phyloP scores from a whole-genome alignment of 345 rosid species.

The Hibiscus syriacus region DNA sequence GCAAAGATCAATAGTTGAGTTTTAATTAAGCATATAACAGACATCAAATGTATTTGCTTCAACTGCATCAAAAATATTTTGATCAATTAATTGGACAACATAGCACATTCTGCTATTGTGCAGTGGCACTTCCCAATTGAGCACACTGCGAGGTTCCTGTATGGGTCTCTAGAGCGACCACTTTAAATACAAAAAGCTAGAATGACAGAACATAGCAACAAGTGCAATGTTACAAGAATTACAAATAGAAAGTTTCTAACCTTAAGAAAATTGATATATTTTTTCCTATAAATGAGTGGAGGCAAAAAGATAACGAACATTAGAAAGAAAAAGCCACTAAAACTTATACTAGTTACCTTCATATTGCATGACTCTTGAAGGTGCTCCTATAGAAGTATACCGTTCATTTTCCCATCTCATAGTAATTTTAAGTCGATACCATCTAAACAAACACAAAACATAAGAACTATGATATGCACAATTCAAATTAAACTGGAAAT shows the following conservation, averaged over 20 bases:
- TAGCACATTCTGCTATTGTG: background rate
- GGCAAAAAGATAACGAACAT: background rate
- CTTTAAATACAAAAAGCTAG: background rate
- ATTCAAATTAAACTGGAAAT: background rate
- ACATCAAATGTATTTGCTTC: background rate
- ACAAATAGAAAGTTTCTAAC: background rate
- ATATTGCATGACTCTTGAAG: slow-evolving; percentile 91
- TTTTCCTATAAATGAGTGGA: background rate
- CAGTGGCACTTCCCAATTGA: background rate
- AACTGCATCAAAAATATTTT: background rate
- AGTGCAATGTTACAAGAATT: background rate
- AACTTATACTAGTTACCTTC: slow-evolving; percentile 49
- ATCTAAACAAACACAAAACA: slow-evolving; percentile 30
- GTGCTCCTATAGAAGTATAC: slow-evolving; percentile 43
- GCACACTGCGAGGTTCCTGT: background rate
- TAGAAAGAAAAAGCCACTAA: background rate
- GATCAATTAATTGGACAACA: background rate
- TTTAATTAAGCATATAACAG: background rate
- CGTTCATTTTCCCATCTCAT: slow-evolving; percentile 77
- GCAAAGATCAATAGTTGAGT: background rate
- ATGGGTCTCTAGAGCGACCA: background rate
- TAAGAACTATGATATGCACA: background rate
- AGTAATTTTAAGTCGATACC: slow-evolving; percentile 85
- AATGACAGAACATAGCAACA: slow-evolving; percentile 3
- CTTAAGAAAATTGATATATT: background rate